phyloP scores from a whole-genome alignment of 257 asterid genomes.

The Cruciata laevipes region DNA sequence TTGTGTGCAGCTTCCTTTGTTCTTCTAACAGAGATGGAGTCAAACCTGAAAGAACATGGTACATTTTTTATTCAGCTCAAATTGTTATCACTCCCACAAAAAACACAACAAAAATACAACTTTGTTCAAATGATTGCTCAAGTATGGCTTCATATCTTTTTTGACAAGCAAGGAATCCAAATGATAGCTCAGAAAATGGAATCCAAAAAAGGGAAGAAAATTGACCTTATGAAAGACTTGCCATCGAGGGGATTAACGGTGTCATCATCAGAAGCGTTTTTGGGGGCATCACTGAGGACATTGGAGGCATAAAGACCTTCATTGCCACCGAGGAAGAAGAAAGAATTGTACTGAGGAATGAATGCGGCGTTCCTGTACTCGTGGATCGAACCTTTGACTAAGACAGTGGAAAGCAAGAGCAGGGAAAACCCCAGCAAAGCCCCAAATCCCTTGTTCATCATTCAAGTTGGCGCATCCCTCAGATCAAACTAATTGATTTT shows the following conservation, averaged over 20 bases:
- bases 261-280: conserved; percentile 42
- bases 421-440: conserved; percentile 28
- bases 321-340: conserved; percentile 93
- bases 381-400: conserved; percentile 85
- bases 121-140: too few relatives aligned
- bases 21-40: conserved; percentile 69
- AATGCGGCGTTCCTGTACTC: conserved; percentile 78
- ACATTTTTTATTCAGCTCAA: not conserved
- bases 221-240: conserved; percentile 83
- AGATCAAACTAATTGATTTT: conserved; percentile 21
- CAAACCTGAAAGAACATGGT: conserved; percentile 54
- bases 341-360: conserved; percentile 80
- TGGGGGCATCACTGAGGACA: conserved; percentile 33
- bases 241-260: conserved; percentile 65
- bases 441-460: conserved; percentile 21
- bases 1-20: conserved; percentile 59
- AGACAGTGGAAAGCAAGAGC: conserved; percentile 20
- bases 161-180: not conserved
- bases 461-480: conserved; percentile 11
- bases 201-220: not conserved
- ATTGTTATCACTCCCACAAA: not conserved
- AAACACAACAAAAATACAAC: not conserved
- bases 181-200: not conserved
- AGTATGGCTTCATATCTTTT: too few relatives aligned
- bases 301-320: conserved; percentile 95